These are phyloP conservation scores for Darksidea phi DNA, from an alignment of 495 filamentous ascomycete species.

Conservation along the genomic window DNA sequence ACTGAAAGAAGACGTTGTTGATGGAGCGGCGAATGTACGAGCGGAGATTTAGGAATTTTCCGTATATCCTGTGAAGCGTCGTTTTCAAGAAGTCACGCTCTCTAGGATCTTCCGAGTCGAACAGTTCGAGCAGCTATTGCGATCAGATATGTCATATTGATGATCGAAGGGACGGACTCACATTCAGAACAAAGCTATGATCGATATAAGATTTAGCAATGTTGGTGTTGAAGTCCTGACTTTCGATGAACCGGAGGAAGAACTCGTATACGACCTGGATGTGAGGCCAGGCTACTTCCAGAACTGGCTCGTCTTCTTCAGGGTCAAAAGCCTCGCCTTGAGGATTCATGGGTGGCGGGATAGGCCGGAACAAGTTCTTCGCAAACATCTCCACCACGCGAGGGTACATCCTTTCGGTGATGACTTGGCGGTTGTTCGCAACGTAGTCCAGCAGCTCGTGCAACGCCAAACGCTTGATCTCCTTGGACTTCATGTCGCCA, in stretches of 20 bases:
- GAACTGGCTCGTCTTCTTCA: slow-evolving; percentile 95
- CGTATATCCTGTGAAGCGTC: slow-evolving; percentile 95
- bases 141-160: slow-evolving; percentile 5
- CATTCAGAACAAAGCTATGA: slow-evolving; percentile 92
- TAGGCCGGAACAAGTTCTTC: slow-evolving; percentile 97
- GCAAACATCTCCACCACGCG: slow-evolving; percentile 98
- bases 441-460: slow-evolving; percentile 98
- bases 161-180: slow-evolving; percentile 39
- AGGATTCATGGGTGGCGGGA: slow-evolving; percentile 93
- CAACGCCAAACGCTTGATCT: slow-evolving; percentile 95
- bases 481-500: slow-evolving; percentile 99
- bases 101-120: slow-evolving; percentile 96
- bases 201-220: slow-evolving; percentile 99
- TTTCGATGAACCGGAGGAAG: slow-evolving; percentile 98
- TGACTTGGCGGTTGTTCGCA: slow-evolving; percentile 96
- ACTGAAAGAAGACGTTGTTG: slow-evolving; percentile 99
- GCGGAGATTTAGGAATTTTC: slow-evolving; percentile 96
- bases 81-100: slow-evolving; percentile 99
- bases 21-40: slow-evolving; percentile 98
- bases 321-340: slow-evolving; percentile 98
- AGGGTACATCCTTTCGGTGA: slow-evolving; percentile 98
- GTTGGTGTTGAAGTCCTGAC: slow-evolving; percentile 99
- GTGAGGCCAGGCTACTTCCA: slow-evolving; percentile 98
- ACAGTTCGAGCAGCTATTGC: slow-evolving; percentile 81
- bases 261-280: slow-evolving; percentile 99